Base-by-base conservation (phyloP, 2,329 filamentous ascomycete genomes). In the Trichoderma polysporum region DNA sequence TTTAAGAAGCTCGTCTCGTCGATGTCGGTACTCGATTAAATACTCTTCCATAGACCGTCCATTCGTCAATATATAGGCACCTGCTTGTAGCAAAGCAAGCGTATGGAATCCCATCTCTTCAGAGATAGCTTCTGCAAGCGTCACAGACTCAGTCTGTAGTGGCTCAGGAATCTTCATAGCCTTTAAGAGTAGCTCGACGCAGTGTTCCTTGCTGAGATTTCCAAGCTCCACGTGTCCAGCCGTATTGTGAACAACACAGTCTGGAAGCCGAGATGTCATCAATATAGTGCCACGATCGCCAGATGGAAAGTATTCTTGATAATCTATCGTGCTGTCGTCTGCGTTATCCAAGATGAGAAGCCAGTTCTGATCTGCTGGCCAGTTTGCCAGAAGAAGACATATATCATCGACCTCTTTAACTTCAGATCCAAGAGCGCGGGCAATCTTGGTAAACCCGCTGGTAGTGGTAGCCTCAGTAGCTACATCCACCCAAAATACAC, bases 291-390 rank as follows among this genome's bases (percentile, higher is more conserved):
- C 53, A 17, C 63, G 39, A 17, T 6, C 13, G 6, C 53, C 54
- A 4, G 63, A 31, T 15, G 63, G 63, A 9, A 66, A 39, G 15
- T 41, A 59, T 3, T 58, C 15, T 33, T 50, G 41, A 29, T 66
- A 66, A 45, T 66, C 53, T 3, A 52, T 33, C 0, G 75, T 63
- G 3, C 53, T 53, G 63, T 83, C 78, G 64, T 83, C 79, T 10
- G 78, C 79, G 62, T 82, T 83, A 68, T 84, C 80, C 22, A 84
- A 54, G 33, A 84, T 72, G 37, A 83, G 66, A 1, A 84, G 71
- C 81, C 80, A 83, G 1, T 68, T 66, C 13, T 59, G 31, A 19
- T 66, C 25, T 10, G 12, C 9, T 4, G 15, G 39, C 29, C 53
- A 66, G 22, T 59, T 66, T 9, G 53, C 5, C 7, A 59, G 17